These are phyloP conservation scores for Schoenoplectus tabernaemontani DNA, from an alignment of 202 grass and related monocot genomes.

Conservation along the genomic window DNA sequence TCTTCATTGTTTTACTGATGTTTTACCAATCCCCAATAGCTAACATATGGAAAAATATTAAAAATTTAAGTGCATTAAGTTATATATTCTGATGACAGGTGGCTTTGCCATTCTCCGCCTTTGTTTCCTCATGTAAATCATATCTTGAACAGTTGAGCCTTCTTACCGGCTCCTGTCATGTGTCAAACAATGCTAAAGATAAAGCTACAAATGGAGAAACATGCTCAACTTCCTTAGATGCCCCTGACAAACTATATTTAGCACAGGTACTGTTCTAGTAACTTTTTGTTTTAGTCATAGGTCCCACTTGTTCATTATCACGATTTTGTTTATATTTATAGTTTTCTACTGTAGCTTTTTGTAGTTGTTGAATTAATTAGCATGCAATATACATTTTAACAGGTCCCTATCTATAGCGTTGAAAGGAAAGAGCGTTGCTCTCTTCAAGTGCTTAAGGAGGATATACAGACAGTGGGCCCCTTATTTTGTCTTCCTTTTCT, in stretches of 20 bases:
- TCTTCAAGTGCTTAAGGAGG: constrained; percentile 48
- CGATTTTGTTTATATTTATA: background rate
- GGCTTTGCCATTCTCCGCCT: constrained; percentile 54
- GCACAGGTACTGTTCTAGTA: constrained; percentile 44
- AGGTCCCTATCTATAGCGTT: constrained; percentile 67
- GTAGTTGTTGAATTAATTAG: background rate
- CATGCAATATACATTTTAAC: constrained; percentile 12
- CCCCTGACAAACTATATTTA: constrained; percentile 52
- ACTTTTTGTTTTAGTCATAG: background rate
- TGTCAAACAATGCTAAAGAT: constrained; percentile 14
- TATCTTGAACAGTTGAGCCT: constrained; percentile 26
- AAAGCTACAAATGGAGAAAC: constrained; percentile 28
- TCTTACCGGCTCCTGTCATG: constrained; percentile 22
- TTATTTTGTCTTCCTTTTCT: constrained; percentile 1
- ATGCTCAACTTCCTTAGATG: constrained; percentile 32
- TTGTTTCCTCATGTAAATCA: constrained; percentile 64
- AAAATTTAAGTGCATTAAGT: background rate
- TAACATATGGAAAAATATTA: background rate
- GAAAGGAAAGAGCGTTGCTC: constrained; percentile 52
- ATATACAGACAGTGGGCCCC: constrained; percentile 55
- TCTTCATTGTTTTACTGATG: background rate
- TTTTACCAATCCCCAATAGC: background rate
- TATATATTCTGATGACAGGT: constrained; percentile 34
- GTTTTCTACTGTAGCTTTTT: background rate
- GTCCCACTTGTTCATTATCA: constrained; percentile 2